A percentile compares a stretch with the other conserved stretches of the same genome.
These are phyloP conservation scores for Sporothrix curviconia DNA, from an alignment of 2,329 filamentous ascomycete genomes.

Conservation along the genomic window DNA sequence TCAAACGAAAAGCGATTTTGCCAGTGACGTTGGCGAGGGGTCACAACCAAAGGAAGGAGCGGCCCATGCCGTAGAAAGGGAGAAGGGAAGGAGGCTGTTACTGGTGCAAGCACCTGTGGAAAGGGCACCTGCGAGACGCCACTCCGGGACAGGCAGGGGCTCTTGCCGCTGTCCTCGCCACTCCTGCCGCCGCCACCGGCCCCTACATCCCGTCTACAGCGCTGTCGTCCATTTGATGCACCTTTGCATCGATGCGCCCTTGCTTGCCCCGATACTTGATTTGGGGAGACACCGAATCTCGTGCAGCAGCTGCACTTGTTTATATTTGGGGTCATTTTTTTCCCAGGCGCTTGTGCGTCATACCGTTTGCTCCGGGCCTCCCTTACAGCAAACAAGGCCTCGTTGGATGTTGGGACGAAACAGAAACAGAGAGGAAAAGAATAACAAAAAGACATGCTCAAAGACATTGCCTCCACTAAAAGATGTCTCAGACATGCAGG, in stretches of 20 bases:
- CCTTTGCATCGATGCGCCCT: too few species aligned
- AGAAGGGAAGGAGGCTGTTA: too few species aligned
- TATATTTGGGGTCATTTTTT: background rate
- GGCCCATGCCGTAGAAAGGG: too few species aligned
- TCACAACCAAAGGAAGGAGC: too few species aligned
- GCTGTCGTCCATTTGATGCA: too few species aligned
- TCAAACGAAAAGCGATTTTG: too few species aligned
- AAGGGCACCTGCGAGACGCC: too few species aligned
- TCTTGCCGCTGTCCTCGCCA: background rate
- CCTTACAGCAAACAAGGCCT: background rate
- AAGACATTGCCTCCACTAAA: background rate
- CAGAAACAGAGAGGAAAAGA: background rate
- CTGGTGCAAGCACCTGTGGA: too few species aligned
- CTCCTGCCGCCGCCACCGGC: background rate
- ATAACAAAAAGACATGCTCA: background rate
- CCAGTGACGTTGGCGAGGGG: too few species aligned
- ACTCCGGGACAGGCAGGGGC: background rate
- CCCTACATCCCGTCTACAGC: background rate
- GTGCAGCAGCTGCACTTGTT: too few species aligned
- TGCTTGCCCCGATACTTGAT: background rate
- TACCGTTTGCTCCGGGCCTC: too few species aligned
- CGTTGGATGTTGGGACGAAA: background rate
- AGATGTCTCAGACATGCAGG: conserved; percentile 4
- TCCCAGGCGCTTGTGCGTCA: background rate
- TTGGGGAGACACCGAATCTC: too few species aligned